Evolutionary conservation across 2,329 filamentous ascomycete genomes (phyloP).

Genomic region (Salinomyces thailandicus): DNA sequence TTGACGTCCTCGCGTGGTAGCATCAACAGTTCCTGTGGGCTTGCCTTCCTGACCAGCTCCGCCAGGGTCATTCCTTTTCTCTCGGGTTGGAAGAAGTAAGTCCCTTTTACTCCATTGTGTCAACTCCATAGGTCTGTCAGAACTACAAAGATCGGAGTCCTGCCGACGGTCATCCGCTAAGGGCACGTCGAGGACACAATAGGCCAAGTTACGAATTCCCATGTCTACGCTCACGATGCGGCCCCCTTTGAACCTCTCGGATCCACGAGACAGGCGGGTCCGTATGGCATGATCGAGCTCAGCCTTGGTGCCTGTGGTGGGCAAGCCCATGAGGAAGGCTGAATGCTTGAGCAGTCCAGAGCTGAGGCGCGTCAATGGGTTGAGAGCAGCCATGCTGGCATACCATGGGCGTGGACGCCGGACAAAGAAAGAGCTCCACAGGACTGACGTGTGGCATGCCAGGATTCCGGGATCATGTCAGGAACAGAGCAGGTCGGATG

Average conservation of each 20-base stretch:
- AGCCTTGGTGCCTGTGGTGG: conserved; percentile 49
- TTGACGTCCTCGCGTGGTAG: not conserved
- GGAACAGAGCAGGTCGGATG: too few relatives aligned
- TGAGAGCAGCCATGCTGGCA: too few relatives aligned
- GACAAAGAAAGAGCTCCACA: too few relatives aligned
- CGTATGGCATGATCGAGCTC: conserved; percentile 32
- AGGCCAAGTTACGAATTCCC: conserved; percentile 73
- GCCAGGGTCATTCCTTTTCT: not conserved
- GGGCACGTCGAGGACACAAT: conserved; percentile 42
- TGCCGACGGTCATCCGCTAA: not conserved
- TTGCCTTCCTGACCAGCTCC: not conserved
- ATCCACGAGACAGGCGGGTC: conserved; percentile 1
- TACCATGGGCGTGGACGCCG: too few relatives aligned
- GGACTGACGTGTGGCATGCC: too few relatives aligned
- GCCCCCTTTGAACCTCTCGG: not conserved
- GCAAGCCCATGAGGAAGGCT: conserved; percentile 50
- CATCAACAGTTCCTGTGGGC: not conserved
- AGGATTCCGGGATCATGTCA: too few relatives aligned
- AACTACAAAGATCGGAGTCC: not conserved
- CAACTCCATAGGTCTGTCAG: conserved; percentile 17
- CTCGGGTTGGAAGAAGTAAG: conserved; percentile 10
- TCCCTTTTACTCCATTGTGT: conserved; percentile 29
- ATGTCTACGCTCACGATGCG: conserved; percentile 67
- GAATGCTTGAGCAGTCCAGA: conserved; percentile 48
- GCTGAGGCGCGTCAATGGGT: too few relatives aligned